A percentile compares a stretch with the other conserved stretches of the same genome.
These are phyloP conservation scores for Teunomyces stri DNA, from an alignment of 805 yeast species.

Conservation along the genomic window DNA sequence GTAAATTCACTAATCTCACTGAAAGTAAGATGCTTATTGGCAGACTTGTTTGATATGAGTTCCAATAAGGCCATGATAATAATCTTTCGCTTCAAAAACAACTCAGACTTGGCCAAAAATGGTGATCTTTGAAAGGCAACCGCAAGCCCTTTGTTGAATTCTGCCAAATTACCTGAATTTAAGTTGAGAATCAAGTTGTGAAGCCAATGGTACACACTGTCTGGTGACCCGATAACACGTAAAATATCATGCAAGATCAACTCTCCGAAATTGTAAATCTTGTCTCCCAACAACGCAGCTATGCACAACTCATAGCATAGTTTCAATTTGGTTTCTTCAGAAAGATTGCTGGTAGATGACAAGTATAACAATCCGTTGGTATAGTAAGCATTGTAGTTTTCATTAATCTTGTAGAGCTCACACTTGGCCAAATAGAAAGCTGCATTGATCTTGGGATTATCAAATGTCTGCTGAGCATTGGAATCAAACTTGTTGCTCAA, in stretches of 20 bases:
- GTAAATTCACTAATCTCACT: slow-evolving; percentile 66
- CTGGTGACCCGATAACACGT: slow-evolving; percentile 41
- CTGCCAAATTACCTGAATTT: slow-evolving; percentile 72
- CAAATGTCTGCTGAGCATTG: slow-evolving; percentile 25
- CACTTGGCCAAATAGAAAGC: slow-evolving; percentile 81
- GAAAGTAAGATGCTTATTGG: slow-evolving; percentile 72
- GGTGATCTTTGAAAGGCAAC: slow-evolving; percentile 45
- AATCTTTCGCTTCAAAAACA: slow-evolving; percentile 82
- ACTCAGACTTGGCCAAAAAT: slow-evolving; percentile 53
- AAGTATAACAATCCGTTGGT: slow-evolving; percentile 77
- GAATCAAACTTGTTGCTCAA: slow-evolving; percentile 57
- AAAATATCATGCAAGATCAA: slow-evolving; percentile 85
- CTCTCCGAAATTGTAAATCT: slow-evolving; percentile 94
- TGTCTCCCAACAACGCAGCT: slow-evolving; percentile 87
- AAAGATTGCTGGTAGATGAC: slow-evolving; percentile 56
- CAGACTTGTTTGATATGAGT: slow-evolving; percentile 72
- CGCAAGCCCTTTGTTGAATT: slow-evolving; percentile 53
- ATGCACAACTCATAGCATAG: slow-evolving; percentile 68
- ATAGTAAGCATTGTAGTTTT: slow-evolving; percentile 80
- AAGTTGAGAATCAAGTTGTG: slow-evolving; percentile 65
- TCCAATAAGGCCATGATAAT: slow-evolving; percentile 91
- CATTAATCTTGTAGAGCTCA: slow-evolving; percentile 67
- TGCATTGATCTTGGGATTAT: slow-evolving; percentile 62
- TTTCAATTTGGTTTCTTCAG: slow-evolving; percentile 30
- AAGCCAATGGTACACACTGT: slow-evolving; percentile 63